phyloP scores from a whole-genome alignment of 768 basidiomycete species.

The Boletus rubropictus region DNA sequence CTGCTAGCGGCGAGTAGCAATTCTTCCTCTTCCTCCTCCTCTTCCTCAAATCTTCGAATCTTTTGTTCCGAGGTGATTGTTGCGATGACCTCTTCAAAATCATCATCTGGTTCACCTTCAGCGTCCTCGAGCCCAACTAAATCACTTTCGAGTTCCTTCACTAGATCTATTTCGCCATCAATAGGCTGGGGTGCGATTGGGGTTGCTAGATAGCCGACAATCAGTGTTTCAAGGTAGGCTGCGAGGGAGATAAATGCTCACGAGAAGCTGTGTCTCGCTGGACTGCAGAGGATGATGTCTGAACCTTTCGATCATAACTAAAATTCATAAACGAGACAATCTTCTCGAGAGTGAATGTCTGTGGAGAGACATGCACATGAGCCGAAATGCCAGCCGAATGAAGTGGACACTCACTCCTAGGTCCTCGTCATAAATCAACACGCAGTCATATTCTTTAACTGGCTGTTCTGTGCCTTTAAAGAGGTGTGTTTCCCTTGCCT shows the following conservation, averaged over 20 bases:
- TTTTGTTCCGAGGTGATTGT: conserved; percentile 20
- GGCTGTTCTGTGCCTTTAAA: conserved; percentile 55
- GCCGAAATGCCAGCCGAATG: background rate
- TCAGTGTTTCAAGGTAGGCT: background rate
- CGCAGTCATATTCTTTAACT: conserved; percentile 68
- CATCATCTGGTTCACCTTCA: conserved; percentile 40
- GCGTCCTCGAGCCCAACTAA: conserved; percentile 30
- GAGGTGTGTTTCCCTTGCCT: conserved; percentile 50
- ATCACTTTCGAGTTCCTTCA: conserved; percentile 27
- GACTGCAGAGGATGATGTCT: conserved; percentile 20
- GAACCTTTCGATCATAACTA: conserved; percentile 43
- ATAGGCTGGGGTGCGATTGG: conserved; percentile 20
- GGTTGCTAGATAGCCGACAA: conserved; percentile 12
- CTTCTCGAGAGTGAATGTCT: conserved; percentile 74
- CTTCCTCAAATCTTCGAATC: conserved; percentile 30
- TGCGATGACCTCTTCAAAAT: conserved; percentile 39
- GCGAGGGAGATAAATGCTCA: conserved; percentile 11
- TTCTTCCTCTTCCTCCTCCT: conserved; percentile 31
- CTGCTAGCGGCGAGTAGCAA: conserved; percentile 21
- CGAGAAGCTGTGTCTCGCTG: conserved; percentile 16
- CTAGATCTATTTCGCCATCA: conserved; percentile 25
- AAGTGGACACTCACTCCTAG: conserved; percentile 45
- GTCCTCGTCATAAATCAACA: conserved; percentile 76
- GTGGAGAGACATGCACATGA: conserved; percentile 12
- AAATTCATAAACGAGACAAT: conserved; percentile 61